Percentiles rank a stretch among this genome's conserved stretches.
Conservation (phyloP, 2,329 filamentous ascomycete species). For the Rutstroemia sp. region DNA sequence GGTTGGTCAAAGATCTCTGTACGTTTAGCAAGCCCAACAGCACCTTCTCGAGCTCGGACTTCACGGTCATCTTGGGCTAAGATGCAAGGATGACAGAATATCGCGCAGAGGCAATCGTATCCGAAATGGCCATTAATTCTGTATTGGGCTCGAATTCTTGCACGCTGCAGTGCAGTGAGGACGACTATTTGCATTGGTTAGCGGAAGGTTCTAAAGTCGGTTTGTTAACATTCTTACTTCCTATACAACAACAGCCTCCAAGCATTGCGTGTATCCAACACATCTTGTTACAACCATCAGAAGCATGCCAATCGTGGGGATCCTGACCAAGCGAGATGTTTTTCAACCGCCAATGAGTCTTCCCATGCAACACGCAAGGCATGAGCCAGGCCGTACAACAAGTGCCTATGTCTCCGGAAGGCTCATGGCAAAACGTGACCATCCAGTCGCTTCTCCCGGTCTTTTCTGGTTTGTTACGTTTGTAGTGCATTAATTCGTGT, state of each 20-base stretch:
- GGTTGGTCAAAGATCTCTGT: not conserved
- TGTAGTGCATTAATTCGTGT: not conserved
- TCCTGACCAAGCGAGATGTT: slow-evolving; percentile 33
- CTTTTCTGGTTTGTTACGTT: slow-evolving; percentile 4
- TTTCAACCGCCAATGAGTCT: slow-evolving; percentile 36
- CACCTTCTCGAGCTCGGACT: slow-evolving; percentile 34
- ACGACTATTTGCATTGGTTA: not conserved
- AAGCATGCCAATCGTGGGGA: slow-evolving; percentile 32
- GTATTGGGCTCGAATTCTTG: slow-evolving; percentile 36
- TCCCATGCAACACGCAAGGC: slow-evolving; percentile 37
- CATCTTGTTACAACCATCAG: slow-evolving; percentile 30
- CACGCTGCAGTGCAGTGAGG: slow-evolving; percentile 8
- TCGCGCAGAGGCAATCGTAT: slow-evolving; percentile 30
- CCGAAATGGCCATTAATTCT: slow-evolving; percentile 33
- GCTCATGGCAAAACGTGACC: slow-evolving; percentile 34
- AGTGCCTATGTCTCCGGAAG: slow-evolving; percentile 26
- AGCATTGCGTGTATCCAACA: slow-evolving; percentile 31
- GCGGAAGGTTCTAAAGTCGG: not conserved
- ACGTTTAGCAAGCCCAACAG: slow-evolving; percentile 10
- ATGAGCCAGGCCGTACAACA: slow-evolving; percentile 22
- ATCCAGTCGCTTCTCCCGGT: slow-evolving; percentile 22
- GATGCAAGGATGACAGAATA: slow-evolving; percentile 36
- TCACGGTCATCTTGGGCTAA: slow-evolving; percentile 39
- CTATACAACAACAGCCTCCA: slow-evolving; percentile 1
- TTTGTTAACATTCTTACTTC: not conserved